Evolutionary conservation across 2,329 filamentous ascomycete genomes (phyloP), one percentile per base, ranked within the genome.

Genomic region (Didymella exigua): DNA sequence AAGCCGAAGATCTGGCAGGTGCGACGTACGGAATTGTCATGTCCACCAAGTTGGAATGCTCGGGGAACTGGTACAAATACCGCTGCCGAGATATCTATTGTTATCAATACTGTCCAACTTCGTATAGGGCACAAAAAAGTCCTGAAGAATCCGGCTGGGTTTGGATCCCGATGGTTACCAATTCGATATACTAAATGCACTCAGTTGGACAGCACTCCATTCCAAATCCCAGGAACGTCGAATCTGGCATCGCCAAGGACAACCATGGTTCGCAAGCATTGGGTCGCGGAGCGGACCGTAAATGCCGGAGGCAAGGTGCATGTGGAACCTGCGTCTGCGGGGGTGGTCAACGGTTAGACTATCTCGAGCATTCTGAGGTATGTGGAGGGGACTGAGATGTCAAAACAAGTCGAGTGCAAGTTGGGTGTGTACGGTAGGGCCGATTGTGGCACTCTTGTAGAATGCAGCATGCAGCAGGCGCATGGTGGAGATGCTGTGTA

Each of bases 181-280:
- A 30, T 23, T 18, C 7, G 16, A 13, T 50, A n/a, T 10, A 21
- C 38, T 30, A 30, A 36, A 19, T 14, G 8, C 29, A n/a, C 11
- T 36, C 16, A 8, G 9, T n/a, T 27, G 23, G 16, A 18, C 42
- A 21, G 24, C 30, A 30, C 3, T 6, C 26, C n/a, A 34, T 45
- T 41, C 27, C n/a, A 46, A 29, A 37, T 27, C 19, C 19, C 24
- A 19, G 9, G 10, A 8, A 31, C 11, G 18, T 54, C 30, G 37
- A n/a, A 21, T 31, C 33, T 44, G 33, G 40, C 44, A 29, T 54
- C 9, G 38, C 44, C 21, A 54, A 49, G 43, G 24, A 18, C 31
- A n/a, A 41, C 50, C 24, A 31, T 43, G n/a, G 42, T 30, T 37
- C 31, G 44, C 19, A 37, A 21, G 13, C 42, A 43, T 37, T 41